Conservation (phyloP, 176 grass and related monocot species). For the Pontederia crassipes region DNA sequence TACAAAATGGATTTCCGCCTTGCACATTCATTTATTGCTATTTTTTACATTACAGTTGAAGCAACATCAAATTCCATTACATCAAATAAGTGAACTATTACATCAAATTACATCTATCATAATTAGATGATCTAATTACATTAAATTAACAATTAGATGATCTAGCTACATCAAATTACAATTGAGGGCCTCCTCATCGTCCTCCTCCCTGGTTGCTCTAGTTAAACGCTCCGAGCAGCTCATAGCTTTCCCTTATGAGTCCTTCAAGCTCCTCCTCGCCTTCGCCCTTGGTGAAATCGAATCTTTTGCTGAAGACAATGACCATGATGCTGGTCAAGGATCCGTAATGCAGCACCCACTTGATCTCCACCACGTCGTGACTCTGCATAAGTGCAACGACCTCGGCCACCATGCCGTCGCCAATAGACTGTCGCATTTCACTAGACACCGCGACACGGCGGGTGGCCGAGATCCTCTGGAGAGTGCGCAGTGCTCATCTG, state of each 20-base stretch:
- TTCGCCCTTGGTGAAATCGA: slow-evolving; percentile 18
- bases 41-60: too few relatives aligned
- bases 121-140: too few relatives aligned
- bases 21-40: too few relatives aligned
- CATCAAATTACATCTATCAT: too few relatives aligned
- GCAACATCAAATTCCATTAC: too few relatives aligned
- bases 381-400: slow-evolving; percentile 10
- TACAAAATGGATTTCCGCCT: too few relatives aligned
- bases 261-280: slow-evolving; percentile 21
- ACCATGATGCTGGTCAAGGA: slow-evolving; percentile 27
- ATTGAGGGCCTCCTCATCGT: too few relatives aligned
- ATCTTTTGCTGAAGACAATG: slow-evolving; percentile 28
- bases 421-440: slow-evolving; percentile 12
- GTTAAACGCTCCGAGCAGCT: slow-evolving; percentile 29
- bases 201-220: slow-evolving; percentile 37
- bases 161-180: too few relatives aligned
- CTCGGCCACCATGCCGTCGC: slow-evolving; percentile 18
- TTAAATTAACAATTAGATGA: too few relatives aligned
- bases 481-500: slow-evolving; percentile 28
- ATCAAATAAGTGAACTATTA: too few relatives aligned
- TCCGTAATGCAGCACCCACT: slow-evolving; percentile 21
- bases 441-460: slow-evolving; percentile 13
- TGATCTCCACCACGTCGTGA: slow-evolving; percentile 15
- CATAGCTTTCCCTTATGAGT: slow-evolving; percentile 26
- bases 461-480: slow-evolving; percentile 1